Evolutionary conservation across 352 stramenopile genomes (phyloP), one percentile per base, ranked within the genome.

Genomic region (Phytophthora constricta): DNA sequence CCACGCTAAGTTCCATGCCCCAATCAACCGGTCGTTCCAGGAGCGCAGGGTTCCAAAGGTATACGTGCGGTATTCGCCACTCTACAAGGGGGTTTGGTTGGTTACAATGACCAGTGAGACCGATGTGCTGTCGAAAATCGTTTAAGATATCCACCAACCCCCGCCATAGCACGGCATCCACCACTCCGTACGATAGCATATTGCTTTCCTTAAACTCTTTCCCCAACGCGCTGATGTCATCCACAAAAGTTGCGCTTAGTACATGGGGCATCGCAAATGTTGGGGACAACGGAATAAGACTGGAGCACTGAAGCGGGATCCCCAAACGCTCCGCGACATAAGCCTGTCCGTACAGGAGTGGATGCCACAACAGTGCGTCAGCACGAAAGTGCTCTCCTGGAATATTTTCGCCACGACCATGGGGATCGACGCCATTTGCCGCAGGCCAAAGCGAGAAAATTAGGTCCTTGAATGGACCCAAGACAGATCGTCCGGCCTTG

Each of bases 221-320:
- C 3, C 58, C 67, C 31, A 75, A 50, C 5, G 69, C 45, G 43
- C 66, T 74, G 28, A 66, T 67, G n/a, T 60, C 52, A 19, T 78
- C 51, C 47, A 61, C 68, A 19, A 81, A 65, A 19, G 68, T 72
- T 16, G 68, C 33, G 37, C 70, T 82, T 31, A 85, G 42, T 5
- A 80, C 53, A 42, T 85, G 76, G n/a, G 79, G 74, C 50, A 87
- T 82, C 1, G 74, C 65, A 47, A 68, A 74, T 8, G 79, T 87
- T 27, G 71, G 71, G 4, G 74, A 80, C 7, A 77, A 41, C 2
- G 78, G 78, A 8, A 72, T 46, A 17, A 76, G 55, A 25, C 76
- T 77, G 20, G 79, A 62, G 27, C 74, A 82, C 23, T 85, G 78
- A 1, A 87, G 61, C 10, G 78, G 76, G 33, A 87, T 76, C 0